Base-by-base conservation (phyloP, 768 basidiomycete genomes). In the Pleurotus sapidus region DNA sequence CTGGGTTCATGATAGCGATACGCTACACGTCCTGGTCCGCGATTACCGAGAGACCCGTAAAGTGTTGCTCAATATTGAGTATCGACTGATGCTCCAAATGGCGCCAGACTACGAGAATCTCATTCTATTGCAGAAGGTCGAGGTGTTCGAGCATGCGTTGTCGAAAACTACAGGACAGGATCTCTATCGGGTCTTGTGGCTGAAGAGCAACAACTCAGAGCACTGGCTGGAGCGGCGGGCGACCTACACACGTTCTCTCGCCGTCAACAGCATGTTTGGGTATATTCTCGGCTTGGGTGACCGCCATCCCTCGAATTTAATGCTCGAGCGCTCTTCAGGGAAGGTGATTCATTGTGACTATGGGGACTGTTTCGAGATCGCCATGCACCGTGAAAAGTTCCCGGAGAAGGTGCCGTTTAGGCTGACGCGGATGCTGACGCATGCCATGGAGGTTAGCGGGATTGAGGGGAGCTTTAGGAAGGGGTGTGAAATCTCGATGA, bases 371-470 rank as follows among this genome's bases (percentile, higher is more conserved):
- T 99, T 98, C 72, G 95, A 98, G 72, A 89, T 97, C 40, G 95
- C 95, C n/a, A 96, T 96, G 91, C 90, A 92, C 64, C 89, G 95
- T 65, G 95, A 97, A 72, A 99, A 99, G 74, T 98, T 95, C 79
- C 97, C 97, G 0, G 97, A 99, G 74, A 95, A 90, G 70, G 93
- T 99, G 55, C 97, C 97, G 0, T 99, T 99, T 87, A 85, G 97
- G 39, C 79, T 99, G 60, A 99, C 97, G 8, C 81, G 97, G 63
- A 99, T 99, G 97, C 82, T 99, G 54, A 96, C 93, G 8, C 92
- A 97, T 68, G 97, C 97, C 9, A 99, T 99, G 97, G 97, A 99
- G 83, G 95, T 96, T 63, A 96, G 95, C 72, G 95, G 97, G 20
- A 96, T 99, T 60, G 93, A 97, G 67, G 97, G 97, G 37, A 97